Evolutionary conservation across 1,284 basidiomycete species (phyloP).

Genomic region (Volvariella surrecta): DNA sequence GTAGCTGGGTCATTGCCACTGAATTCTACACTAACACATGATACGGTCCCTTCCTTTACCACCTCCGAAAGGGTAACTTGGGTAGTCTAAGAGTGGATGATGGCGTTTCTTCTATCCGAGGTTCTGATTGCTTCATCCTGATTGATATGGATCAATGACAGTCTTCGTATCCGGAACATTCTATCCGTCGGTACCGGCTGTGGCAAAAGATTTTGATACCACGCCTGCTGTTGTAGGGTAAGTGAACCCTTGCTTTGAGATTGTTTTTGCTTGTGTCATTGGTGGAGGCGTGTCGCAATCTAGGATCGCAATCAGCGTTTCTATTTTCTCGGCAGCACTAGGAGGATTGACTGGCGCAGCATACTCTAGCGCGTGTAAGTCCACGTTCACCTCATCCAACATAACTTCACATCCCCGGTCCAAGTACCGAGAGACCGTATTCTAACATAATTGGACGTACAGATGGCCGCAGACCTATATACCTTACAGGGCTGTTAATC

Average conservation of each 20-base stretch:
- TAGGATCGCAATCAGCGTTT: slow-evolving; percentile 9
- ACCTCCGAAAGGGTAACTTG: no score
- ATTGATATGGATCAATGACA: slow-evolving; percentile 15
- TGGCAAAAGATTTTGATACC: slow-evolving; percentile 42
- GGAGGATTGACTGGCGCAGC: slow-evolving; percentile 1
- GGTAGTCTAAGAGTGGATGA: no score
- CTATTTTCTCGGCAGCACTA: slow-evolving; percentile 1
- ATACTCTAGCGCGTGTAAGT: slow-evolving; percentile 5
- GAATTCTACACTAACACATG: no score
- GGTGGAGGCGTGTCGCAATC: neutral
- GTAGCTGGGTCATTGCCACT: no score
- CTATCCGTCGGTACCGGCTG: slow-evolving; percentile 51
- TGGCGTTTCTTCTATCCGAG: no score
- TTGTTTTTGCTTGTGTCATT: slow-evolving; percentile 14
- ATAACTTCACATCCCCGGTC: no score
- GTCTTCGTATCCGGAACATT: slow-evolving; percentile 55
- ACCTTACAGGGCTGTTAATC: slow-evolving; percentile 43
- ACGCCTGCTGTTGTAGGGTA: slow-evolving; percentile 41
- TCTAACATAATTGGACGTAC: neutral
- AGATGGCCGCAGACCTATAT: slow-evolving; percentile 50
- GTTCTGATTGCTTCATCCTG: no score
- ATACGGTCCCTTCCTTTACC: no score
- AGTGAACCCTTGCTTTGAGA: slow-evolving; percentile 23
- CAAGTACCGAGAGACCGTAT: no score
- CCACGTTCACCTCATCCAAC: no score